Evolutionary conservation across 345 rosid genomes (phyloP).

Genomic region (Barbarea vulgaris): DNA sequence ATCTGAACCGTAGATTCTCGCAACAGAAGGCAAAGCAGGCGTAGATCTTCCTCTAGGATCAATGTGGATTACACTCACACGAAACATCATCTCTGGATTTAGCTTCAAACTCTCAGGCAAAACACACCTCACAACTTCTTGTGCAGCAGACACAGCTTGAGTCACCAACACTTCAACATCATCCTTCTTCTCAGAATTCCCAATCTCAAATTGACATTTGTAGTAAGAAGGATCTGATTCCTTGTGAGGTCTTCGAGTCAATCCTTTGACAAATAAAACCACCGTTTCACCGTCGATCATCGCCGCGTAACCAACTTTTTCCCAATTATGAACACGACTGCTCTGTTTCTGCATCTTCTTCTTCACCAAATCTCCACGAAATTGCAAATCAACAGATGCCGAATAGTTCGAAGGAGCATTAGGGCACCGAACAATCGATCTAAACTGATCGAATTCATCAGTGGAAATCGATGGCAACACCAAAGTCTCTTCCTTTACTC

Average conservation of each 20-base stretch:
- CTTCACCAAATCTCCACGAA: constrained; percentile 47
- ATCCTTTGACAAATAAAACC: constrained; percentile 82
- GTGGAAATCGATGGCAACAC: constrained; percentile 50
- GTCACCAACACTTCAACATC: constrained; percentile 53
- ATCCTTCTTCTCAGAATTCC: constrained; percentile 44
- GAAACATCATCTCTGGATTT: constrained; percentile 54
- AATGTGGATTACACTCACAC: constrained; percentile 27
- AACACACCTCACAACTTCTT: constrained; percentile 87
- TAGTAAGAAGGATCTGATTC: constrained; percentile 63
- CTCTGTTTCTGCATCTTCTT: constrained; percentile 16
- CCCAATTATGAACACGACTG: constrained; percentile 59
- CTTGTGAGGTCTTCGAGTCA: constrained; percentile 81
- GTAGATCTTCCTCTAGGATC: constrained; percentile 36
- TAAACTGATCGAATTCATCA: constrained; percentile 56
- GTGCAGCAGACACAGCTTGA: constrained; percentile 75
- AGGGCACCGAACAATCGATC: constrained; percentile 74
- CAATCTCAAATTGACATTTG: constrained; percentile 72
- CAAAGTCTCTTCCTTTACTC: constrained; percentile 32
- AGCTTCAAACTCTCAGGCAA: constrained; percentile 61
- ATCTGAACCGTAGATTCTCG: constrained; percentile 69
- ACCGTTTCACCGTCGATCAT: constrained; percentile 64
- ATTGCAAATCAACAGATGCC: constrained; percentile 57
- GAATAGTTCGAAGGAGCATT: constrained; percentile 66
- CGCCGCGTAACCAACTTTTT: constrained; percentile 74
- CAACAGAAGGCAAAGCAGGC: constrained; percentile 40